Percentiles rank a stretch among this genome's conserved stretches.
Evolutionary conservation across 495 filamentous ascomycete genomes (phyloP).

Genomic region (Bacidia rubella): DNA sequence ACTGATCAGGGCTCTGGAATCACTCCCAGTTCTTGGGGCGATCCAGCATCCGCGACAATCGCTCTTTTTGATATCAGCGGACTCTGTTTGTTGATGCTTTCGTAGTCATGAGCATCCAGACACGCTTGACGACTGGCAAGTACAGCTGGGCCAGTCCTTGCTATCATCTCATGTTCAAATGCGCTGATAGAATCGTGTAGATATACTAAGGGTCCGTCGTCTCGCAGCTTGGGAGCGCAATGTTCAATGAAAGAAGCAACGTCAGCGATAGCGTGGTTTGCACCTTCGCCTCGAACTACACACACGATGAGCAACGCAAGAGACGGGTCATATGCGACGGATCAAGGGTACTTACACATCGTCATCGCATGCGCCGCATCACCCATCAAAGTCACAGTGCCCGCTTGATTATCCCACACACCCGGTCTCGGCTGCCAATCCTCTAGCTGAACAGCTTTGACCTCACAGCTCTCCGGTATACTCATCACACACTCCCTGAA

Average conservation of each 20-base stretch:
- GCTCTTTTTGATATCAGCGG: conserved; percentile 20
- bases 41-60: conserved; percentile 9
- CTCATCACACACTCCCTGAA: conserved; percentile 34
- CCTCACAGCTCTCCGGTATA: conserved; percentile 33
- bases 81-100: conserved; percentile 25
- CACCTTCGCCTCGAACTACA: conserved; percentile 42
- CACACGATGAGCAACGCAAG: too few species aligned
- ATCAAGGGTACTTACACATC: conserved; percentile 31
- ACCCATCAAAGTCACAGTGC: conserved; percentile 33
- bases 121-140: conserved; percentile 45
- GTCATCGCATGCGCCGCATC: conserved; percentile 46
- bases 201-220: conserved; percentile 3
- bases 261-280: conserved; percentile 46
- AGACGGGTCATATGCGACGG: neutral
- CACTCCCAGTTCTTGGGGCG: too few species aligned
- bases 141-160: conserved; percentile 36
- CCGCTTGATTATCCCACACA: conserved; percentile 26
- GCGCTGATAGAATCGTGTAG: conserved; percentile 25
- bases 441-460: conserved; percentile 37
- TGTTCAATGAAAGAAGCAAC: conserved; percentile 26
- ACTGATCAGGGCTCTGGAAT: too few species aligned
- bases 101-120: conserved; percentile 48
- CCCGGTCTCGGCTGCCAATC: conserved; percentile 30
- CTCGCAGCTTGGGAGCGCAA: conserved; percentile 15
- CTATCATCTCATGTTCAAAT: conserved; percentile 40